Conservation (phyloP, 176 grass and related monocot species). For the Puya raimondii region DNA sequence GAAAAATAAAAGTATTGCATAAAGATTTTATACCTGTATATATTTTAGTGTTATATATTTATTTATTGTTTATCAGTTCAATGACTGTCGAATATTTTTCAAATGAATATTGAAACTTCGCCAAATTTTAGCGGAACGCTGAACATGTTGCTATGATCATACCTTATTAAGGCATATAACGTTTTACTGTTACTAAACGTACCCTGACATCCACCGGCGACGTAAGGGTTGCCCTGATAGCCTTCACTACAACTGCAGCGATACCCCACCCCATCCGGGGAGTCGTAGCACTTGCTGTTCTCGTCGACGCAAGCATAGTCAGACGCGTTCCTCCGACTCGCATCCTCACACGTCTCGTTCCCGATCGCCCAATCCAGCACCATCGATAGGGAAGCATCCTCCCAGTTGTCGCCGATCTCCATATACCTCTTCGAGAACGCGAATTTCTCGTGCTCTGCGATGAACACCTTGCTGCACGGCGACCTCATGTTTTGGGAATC, state of each 20-base stretch:
- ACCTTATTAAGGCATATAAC: background rate
- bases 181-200: background rate
- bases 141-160: background rate
- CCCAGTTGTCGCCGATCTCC: background rate
- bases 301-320: background rate
- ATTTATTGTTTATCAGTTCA: too few relatives aligned
- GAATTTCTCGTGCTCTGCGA: background rate
- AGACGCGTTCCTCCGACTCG: background rate
- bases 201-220: background rate
- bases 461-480: background rate
- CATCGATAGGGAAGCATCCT: background rate
- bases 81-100: too few relatives aligned
- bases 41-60: too few relatives aligned
- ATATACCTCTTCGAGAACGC: background rate
- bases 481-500: too few relatives aligned
- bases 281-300: background rate
- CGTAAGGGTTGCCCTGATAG: constrained; percentile 5
- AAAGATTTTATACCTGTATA: too few relatives aligned
- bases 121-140: too few relatives aligned
- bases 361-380: constrained; percentile 18
- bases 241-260: background rate
- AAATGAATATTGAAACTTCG: too few relatives aligned
- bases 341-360: background rate
- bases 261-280: background rate
- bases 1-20: too few relatives aligned